Evolutionary conservation across 1,284 basidiomycete genomes (phyloP), one percentile per base, ranked within the genome.

Genomic region (Stereum hirsutum): DNA sequence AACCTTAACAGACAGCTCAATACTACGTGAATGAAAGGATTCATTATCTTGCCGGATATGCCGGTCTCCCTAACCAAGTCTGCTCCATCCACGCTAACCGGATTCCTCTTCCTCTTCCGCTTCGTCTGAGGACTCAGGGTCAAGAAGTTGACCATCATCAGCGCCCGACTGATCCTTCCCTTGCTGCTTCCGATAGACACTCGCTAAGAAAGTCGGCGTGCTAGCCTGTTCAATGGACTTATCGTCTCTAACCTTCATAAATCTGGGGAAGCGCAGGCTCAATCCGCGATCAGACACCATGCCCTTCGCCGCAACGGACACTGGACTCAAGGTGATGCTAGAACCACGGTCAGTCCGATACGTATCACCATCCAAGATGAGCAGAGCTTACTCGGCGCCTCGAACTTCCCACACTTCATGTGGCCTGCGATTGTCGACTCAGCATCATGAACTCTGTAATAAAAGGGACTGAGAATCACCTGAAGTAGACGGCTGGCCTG

Each of bases 381-480:
- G 36, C 19, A 24, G 40, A 31, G 62, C 74, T 61, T 55, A 89
- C 86, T 94, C 90, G 42, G 93, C 91, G 15, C 90, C 90, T 19
- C 87, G 75, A 47, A 96, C 84, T 64, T 95, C 90, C 90, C 91
- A 94, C 26, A 93, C 88, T 58, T 94, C 89, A 45, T 68, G 66
- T 4, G 93, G 92, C 50, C 74, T n/a, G n/a, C n/a, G n/a, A n/a
- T n/a, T n/a, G n/a, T n/a, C n/a, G n/a, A n/a, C n/a, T n/a, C n/a
- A n/a, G n/a, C n/a, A n/a, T n/a, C n/a, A n/a, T n/a, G n/a, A n/a
- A n/a, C n/a, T n/a, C n/a, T n/a, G n/a, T n/a, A n/a, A n/a, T n/a
- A n/a, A n/a, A n/a, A n/a, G n/a, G n/a, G n/a, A n/a, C n/a, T n/a
- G n/a, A n/a, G n/a, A n/a, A n/a, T n/a, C n/a, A n/a, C n/a, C n/a